A percentile compares a stretch with the other conserved stretches of the same genome.
Conservation (phyloP, 768 basidiomycete species). For the Clathrus columnatus region DNA sequence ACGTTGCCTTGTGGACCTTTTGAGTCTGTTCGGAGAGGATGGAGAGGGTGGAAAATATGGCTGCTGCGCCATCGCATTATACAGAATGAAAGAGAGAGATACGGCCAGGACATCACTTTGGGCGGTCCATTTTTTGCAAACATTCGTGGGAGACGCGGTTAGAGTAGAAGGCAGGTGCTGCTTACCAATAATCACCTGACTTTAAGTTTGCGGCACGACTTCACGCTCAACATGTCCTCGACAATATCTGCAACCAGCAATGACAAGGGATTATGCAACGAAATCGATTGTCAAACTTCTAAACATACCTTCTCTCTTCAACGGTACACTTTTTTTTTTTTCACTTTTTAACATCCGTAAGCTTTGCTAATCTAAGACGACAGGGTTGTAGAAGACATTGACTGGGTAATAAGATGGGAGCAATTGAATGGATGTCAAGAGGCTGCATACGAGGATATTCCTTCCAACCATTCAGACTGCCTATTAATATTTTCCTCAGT, state of each 20-base stretch:
- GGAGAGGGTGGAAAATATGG: slow-evolving; percentile 7
- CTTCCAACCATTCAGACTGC: not conserved
- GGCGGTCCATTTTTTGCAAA: not conserved
- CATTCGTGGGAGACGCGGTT: not conserved
- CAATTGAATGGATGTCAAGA: slow-evolving; percentile 7
- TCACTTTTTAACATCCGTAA: not conserved
- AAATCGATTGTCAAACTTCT: no score
- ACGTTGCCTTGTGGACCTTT: not conserved
- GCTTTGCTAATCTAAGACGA: no score
- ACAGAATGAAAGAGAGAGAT: not conserved
- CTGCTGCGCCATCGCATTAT: slow-evolving; percentile 1
- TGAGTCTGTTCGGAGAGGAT: not conserved
- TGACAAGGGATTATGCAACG: not conserved
- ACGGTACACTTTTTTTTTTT: not conserved
- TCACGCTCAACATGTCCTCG: no score
- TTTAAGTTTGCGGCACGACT: no score
- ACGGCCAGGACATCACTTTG: not conserved
- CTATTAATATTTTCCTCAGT: not conserved
- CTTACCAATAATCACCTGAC: slow-evolving; percentile 6
- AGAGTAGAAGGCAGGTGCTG: not conserved
- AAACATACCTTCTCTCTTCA: not conserved
- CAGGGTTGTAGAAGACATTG: not conserved
- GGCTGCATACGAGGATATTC: slow-evolving; percentile 6
- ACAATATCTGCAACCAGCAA: not conserved
- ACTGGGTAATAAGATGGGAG: slow-evolving; percentile 6